Evolutionary conservation across 1,284 basidiomycete species (phyloP).

Genomic region (Leccinum pallidistipes): DNA sequence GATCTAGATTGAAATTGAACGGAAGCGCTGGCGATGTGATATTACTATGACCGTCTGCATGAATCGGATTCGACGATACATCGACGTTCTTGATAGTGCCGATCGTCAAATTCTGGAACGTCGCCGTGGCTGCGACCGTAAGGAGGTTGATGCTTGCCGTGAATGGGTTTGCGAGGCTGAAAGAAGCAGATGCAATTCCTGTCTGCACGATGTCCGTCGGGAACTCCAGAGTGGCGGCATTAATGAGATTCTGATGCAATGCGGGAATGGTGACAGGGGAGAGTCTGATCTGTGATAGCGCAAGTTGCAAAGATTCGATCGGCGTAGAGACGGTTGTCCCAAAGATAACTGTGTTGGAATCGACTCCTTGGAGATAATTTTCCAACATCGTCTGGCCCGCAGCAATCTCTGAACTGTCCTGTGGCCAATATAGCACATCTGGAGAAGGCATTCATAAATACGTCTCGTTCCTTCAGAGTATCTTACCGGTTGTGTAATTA

Average conservation of each 20-base stretch:
- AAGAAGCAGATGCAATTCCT: slow-evolving; percentile 54
- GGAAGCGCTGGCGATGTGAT: slow-evolving; percentile 62
- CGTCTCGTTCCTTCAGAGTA: not conserved
- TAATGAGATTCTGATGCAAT: slow-evolving; percentile 64
- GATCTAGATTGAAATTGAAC: slow-evolving; percentile 67
- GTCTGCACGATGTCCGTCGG: slow-evolving; percentile 59
- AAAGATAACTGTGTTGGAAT: slow-evolving; percentile 57
- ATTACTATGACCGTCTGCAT: slow-evolving; percentile 58
- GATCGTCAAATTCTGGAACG: slow-evolving; percentile 52
- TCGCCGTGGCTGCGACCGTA: slow-evolving; percentile 56
- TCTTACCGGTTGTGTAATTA: slow-evolving; percentile 52
- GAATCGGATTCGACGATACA: slow-evolving; percentile 55
- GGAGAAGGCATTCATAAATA: slow-evolving; percentile 1
- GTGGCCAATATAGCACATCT: slow-evolving; percentile 68
- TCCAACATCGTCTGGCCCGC: slow-evolving; percentile 63
- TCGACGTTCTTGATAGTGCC: slow-evolving; percentile 60
- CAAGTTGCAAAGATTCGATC: slow-evolving; percentile 65
- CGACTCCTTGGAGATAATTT: slow-evolving; percentile 70
- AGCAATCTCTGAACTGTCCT: slow-evolving; percentile 50
- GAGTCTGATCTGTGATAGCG: slow-evolving; percentile 62
- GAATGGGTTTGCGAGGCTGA: slow-evolving; percentile 70
- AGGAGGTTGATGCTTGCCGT: slow-evolving; percentile 74
- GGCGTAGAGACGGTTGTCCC: slow-evolving; percentile 62
- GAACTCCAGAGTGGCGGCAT: slow-evolving; percentile 53
- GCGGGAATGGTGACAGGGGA: slow-evolving; percentile 68